These are phyloP conservation scores for Eucalyptus microcorys DNA, from an alignment of 345 rosid species.

Conservation along the genomic window DNA sequence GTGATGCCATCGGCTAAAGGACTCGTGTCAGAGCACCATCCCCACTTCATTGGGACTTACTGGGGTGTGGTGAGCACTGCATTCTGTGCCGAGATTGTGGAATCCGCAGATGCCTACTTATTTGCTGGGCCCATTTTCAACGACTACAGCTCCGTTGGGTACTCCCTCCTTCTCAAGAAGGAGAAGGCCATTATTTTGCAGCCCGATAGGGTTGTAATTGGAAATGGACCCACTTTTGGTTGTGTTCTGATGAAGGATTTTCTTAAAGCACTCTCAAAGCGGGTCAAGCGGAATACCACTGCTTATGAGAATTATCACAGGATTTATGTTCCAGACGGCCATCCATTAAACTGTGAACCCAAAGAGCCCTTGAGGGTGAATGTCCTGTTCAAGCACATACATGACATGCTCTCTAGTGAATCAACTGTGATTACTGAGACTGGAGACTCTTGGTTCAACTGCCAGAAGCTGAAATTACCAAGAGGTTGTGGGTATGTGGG, in stretches of 20 bases:
- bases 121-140: slow-evolving; percentile 78
- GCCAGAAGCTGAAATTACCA: slow-evolving; percentile 73
- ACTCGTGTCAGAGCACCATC: slow-evolving; percentile 59
- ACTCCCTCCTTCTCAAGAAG: slow-evolving; percentile 69
- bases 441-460: slow-evolving; percentile 83
- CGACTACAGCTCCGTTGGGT: slow-evolving; percentile 76
- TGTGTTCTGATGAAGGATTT: slow-evolving; percentile 75
- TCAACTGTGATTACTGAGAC: slow-evolving; percentile 77
- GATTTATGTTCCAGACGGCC: slow-evolving; percentile 60
- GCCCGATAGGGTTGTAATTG: slow-evolving; percentile 58
- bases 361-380: slow-evolving; percentile 63
- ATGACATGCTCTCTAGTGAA: slow-evolving; percentile 54
- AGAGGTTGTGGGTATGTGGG: slow-evolving; percentile 55
- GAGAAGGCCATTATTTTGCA: slow-evolving; percentile 73
- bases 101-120: slow-evolving; percentile 73
- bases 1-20: slow-evolving; percentile 86
- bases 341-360: slow-evolving; percentile 32
- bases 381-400: slow-evolving; percentile 58
- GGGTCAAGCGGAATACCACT: slow-evolving; percentile 32
- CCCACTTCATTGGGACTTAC: slow-evolving; percentile 69
- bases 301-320: slow-evolving; percentile 65
- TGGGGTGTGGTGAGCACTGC: slow-evolving; percentile 81
- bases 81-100: slow-evolving; percentile 73
- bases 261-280: slow-evolving; percentile 43
- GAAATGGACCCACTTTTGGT: slow-evolving; percentile 63